Evolutionary conservation across 306 rosid genomes (phyloP).

Genomic region (Medicago lupulina): DNA sequence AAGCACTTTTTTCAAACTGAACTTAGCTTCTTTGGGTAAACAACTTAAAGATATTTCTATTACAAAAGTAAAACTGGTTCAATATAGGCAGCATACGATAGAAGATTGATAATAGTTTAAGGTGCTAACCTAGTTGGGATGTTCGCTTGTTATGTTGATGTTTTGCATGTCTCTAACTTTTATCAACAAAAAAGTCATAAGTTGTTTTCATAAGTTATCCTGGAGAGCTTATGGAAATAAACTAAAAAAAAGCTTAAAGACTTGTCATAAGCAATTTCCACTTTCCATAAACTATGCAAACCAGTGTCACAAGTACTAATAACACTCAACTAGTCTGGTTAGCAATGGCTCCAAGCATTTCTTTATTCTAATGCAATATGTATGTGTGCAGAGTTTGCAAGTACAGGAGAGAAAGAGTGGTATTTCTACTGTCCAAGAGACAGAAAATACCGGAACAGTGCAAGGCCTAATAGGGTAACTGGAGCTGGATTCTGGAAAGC

Average conservation of each 20-base stretch:
- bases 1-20: background rate
- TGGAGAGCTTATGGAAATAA: background rate
- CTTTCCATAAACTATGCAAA: too few relatives aligned
- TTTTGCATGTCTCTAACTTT: background rate
- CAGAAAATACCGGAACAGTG: conserved; percentile 91
- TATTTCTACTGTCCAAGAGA: conserved; percentile 94
- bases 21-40: too few relatives aligned
- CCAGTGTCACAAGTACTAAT: background rate
- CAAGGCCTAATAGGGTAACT: conserved; percentile 92
- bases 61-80: background rate
- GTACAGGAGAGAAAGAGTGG: conserved; percentile 90
- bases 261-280: background rate
- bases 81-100: background rate
- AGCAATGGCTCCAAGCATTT: background rate
- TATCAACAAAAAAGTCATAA: background rate
- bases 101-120: background rate
- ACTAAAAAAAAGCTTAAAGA: background rate
- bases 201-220: background rate
- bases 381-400: conserved; percentile 66
- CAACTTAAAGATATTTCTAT: background rate
- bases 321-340: background rate
- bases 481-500: conserved; percentile 98
- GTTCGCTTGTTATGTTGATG: background rate
- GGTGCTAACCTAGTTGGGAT: background rate
- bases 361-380: background rate